phyloP scores from a whole-genome alignment of 75 land plant genomes.

The Pinus tabuliformis region DNA sequence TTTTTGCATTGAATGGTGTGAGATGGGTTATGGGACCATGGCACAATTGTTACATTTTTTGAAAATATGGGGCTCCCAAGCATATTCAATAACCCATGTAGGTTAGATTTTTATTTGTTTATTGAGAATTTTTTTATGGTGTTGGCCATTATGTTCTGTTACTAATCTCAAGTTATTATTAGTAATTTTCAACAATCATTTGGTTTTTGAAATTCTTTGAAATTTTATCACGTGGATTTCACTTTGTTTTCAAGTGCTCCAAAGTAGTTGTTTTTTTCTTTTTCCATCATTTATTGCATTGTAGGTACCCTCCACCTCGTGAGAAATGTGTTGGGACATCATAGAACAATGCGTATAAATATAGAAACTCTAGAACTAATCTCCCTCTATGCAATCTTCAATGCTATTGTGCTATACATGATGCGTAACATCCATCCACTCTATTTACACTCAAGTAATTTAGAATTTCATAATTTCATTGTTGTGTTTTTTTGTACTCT shows the following conservation, averaged over 20 bases:
- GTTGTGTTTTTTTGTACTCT: too few relatives aligned
- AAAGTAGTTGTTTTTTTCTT: neutral
- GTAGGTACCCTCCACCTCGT: conserved; percentile 43
- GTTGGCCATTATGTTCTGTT: too few relatives aligned
- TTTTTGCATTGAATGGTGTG: conserved; percentile 51
- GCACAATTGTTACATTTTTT: conserved; percentile 76
- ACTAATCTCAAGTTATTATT: neutral
- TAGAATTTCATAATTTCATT: too few relatives aligned
- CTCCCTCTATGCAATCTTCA: conserved; percentile 57
- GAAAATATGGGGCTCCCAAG: conserved; percentile 67
- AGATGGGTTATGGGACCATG: conserved; percentile 83
- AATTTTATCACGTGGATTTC: too few relatives aligned
- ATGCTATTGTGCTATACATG: conserved; percentile 43
- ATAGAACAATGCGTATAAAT: conserved; percentile 43
- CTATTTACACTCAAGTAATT: too few relatives aligned
- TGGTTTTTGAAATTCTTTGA: neutral
- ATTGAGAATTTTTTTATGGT: neutral
- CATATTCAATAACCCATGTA: conserved; percentile 62
- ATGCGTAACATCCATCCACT: neutral
- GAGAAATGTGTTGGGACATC: conserved; percentile 50
- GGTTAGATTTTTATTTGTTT: conserved; percentile 44
- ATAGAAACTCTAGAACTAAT: conserved; percentile 39
- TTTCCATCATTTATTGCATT: neutral
- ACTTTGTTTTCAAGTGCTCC: neutral
- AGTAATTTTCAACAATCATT: neutral